Percentiles rank a stretch among this genome's conserved stretches.
These are phyloP conservation scores for Passiflora organensis DNA, from an alignment of 345 rosid genomes.

Conservation along the genomic window DNA sequence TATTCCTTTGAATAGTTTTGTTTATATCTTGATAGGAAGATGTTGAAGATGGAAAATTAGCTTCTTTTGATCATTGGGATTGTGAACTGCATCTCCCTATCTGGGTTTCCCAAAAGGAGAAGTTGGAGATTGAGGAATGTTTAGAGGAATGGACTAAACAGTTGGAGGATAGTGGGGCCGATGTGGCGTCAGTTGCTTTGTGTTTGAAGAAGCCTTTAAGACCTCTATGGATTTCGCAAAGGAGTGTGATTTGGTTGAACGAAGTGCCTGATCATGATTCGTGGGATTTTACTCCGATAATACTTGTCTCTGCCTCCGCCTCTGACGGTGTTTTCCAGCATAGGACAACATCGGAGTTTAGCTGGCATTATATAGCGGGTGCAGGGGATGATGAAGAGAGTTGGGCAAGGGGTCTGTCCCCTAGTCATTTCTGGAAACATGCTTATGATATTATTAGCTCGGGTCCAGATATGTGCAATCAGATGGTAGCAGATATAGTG, in stretches of 20 bases:
- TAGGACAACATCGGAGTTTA: slow-evolving; percentile 58
- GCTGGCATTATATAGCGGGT: slow-evolving; percentile 93
- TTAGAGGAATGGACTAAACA: slow-evolving; percentile 70
- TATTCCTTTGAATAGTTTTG: background rate
- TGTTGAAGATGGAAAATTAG: slow-evolving; percentile 10
- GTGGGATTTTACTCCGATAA: slow-evolving; percentile 86
- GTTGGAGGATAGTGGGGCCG: slow-evolving; percentile 78
- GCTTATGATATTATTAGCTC: slow-evolving; percentile 58
- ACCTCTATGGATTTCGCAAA: slow-evolving; percentile 88
- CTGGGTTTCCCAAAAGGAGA: slow-evolving; percentile 81
- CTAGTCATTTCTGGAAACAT: slow-evolving; percentile 72
- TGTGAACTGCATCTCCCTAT: slow-evolving; percentile 88
- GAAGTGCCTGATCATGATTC: slow-evolving; percentile 86
- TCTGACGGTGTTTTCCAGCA: slow-evolving; percentile 37
- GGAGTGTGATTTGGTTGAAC: slow-evolving; percentile 79
- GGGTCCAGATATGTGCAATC: slow-evolving; percentile 73
- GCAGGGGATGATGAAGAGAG: slow-evolving; percentile 99
- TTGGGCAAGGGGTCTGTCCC: slow-evolving; percentile 89
- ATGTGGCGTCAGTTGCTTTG: slow-evolving; percentile 52
- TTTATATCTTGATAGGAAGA: slow-evolving; percentile 22
- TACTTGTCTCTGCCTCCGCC: slow-evolving; percentile 76
- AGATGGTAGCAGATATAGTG: slow-evolving; percentile 81
- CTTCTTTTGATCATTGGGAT: slow-evolving; percentile 50
- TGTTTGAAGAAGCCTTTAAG: slow-evolving; percentile 70
- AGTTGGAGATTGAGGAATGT: slow-evolving; percentile 52